Base-by-base conservation (phyloP, 2,329 filamentous ascomycete genomes). In the Zymoseptoria crescenta region DNA sequence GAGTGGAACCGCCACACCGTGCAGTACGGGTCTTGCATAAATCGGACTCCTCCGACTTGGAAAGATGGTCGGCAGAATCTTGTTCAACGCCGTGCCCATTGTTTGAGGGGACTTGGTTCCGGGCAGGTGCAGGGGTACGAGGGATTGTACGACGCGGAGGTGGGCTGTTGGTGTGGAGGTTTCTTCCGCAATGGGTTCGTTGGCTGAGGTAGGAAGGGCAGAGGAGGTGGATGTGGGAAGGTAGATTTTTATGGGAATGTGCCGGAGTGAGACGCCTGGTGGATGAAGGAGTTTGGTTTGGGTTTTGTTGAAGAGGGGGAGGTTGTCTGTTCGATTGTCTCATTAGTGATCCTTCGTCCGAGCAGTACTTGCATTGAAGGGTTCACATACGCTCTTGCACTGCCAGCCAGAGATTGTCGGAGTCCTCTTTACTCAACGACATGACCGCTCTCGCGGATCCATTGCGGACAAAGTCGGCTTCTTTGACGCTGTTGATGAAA, bases 381-480 rank as follows among this genome's bases (percentile, higher is more conserved):
- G 24, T 24, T 24, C 4, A 74, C 80, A 62, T 75, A 87, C 84
- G 88, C 66, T 88, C 83, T 72, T 87, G 81, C 49, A 96, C 89
- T 8, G 89, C 83, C 64, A 86, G 82, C 91, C 92, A 96, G 35
- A 96, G 79, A 30, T 87, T 83, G 7, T 86, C 89, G 13, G 89
- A 94, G 72, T 96, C 86, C 52, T 89, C 85, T 72, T 91, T 92
- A 61, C 87, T 91, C 69, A 96, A 78, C 56, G 86, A 87, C 90
- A 96, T 96, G 69, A 96, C 92, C 61, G 88, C 87, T 72, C 93
- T 91, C 16, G 90, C 91, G 56, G 88, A 94, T 51, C 91, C 91
- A 66, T 94, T 93, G 55, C 92, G 84, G 55, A 96, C 79, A 66
- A 91, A 96, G 74, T 96, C 91, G 29, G 92, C 91, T 69, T 88